Conservation (phyloP, 306 rosid species). For the Dalbergia cochinchinensis region DNA sequence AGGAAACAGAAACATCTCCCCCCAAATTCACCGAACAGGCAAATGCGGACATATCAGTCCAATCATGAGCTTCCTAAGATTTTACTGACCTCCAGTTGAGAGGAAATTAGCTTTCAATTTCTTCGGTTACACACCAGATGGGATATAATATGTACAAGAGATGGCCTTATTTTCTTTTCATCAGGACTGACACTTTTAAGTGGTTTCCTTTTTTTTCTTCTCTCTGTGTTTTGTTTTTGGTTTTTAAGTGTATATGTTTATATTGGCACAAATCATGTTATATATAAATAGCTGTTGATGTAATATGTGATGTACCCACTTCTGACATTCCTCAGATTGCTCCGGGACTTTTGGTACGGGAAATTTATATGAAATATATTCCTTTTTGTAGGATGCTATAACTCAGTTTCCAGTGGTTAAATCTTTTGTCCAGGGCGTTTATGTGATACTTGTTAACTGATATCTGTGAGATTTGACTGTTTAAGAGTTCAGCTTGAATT, state of each 20-base stretch:
- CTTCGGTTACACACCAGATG: constrained; percentile 51
- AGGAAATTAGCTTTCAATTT: constrained; percentile 53
- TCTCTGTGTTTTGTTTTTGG: background rate
- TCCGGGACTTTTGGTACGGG: constrained; percentile 41
- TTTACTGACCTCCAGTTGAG: constrained; percentile 57
- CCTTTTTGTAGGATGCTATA: constrained; percentile 39
- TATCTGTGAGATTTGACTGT: background rate
- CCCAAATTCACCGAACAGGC: constrained; percentile 57
- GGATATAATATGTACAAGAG: constrained; percentile 61
- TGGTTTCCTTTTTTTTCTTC: constrained; percentile 39
- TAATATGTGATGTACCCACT: constrained; percentile 47
- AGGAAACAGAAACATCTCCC: constrained; percentile 57
- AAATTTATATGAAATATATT: constrained; percentile 41
- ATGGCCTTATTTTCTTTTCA: constrained; percentile 66
- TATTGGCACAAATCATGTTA: constrained; percentile 59
- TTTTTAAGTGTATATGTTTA: constrained; percentile 81
- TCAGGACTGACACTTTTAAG: constrained; percentile 67
- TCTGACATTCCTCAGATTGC: constrained; percentile 38
- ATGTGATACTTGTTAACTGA: constrained; percentile 2
- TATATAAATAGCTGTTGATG: constrained; percentile 60
- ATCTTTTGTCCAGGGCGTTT: background rate
- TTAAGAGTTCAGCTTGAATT: constrained; percentile 4
- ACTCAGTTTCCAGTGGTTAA: constrained; percentile 18
- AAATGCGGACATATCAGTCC: constrained; percentile 72
- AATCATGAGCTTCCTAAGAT: constrained; percentile 58